Conservation (phyloP, 2,329 filamentous ascomycete species). For the Alternaria brassicae region DNA sequence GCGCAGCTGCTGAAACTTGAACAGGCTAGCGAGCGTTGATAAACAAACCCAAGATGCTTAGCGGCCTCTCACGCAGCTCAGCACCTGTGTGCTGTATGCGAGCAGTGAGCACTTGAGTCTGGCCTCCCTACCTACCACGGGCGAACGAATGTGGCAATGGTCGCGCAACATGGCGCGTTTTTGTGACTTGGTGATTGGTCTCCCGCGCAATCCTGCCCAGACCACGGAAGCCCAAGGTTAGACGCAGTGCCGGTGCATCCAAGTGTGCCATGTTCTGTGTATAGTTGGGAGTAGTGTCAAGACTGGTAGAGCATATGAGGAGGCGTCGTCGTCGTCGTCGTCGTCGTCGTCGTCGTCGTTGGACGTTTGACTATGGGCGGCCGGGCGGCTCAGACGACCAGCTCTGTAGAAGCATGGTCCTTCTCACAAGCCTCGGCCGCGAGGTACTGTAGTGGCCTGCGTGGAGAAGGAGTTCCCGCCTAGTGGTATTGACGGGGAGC, state of each 20-base stretch:
- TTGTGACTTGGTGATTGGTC: slow-evolving; percentile 7
- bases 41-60: slow-evolving; percentile 13
- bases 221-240: neutral
- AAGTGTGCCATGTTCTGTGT: slow-evolving; percentile 3
- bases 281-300: slow-evolving; percentile 9
- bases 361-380: neutral
- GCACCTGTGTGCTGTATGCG: slow-evolving; percentile 3
- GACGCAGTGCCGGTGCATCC: slow-evolving; percentile 1
- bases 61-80: slow-evolving; percentile 12
- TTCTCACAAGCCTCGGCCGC: neutral
- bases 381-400: neutral
- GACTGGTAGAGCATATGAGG: neutral
- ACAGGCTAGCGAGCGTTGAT: slow-evolving; percentile 17
- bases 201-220: slow-evolving; percentile 8
- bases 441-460: neutral
- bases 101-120: slow-evolving; percentile 2
- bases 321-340: neutral
- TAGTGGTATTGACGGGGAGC: neutral
- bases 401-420: neutral
- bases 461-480: neutral
- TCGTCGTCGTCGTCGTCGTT: neutral
- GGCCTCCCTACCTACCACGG: slow-evolving; percentile 1
- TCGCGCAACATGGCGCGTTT: slow-evolving; percentile 6
- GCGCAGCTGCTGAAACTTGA: slow-evolving; percentile 7
- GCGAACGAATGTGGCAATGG: slow-evolving; percentile 13